Conservation (phyloP, 768 basidiomycete genomes). For the Flagelloscypha sp. region DNA sequence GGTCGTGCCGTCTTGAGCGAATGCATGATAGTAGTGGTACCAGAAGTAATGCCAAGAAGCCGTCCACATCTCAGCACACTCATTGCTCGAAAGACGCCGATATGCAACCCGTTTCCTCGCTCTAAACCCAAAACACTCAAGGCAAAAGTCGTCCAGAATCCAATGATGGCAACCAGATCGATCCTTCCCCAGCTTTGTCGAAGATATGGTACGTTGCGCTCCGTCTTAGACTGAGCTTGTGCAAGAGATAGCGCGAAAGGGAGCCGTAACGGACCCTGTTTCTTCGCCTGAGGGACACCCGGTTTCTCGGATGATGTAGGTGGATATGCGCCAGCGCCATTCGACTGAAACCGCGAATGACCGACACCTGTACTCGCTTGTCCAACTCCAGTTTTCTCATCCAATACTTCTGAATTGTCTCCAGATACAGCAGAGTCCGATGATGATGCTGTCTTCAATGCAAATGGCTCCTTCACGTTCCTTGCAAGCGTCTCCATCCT, state of each 20-base stretch:
- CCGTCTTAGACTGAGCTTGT: slow-evolving; percentile 46
- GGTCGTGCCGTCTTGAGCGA: slow-evolving; percentile 87
- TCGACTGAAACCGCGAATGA: no score
- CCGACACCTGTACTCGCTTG: no score
- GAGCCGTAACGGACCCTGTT: slow-evolving; percentile 39
- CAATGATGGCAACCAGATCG: slow-evolving; percentile 76
- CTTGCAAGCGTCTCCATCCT: no score
- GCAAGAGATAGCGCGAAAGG: slow-evolving; percentile 58
- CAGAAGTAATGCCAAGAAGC: slow-evolving; percentile 78
- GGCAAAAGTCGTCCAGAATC: slow-evolving; percentile 80
- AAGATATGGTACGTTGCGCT: slow-evolving; percentile 74
- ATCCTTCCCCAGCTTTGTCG: slow-evolving; percentile 90
- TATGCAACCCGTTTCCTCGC: slow-evolving; percentile 54
- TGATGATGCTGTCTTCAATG: no score
- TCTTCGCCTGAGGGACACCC: slow-evolving; percentile 14
- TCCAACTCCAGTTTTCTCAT: no score
- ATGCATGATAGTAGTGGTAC: slow-evolving; percentile 92
- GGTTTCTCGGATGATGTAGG: no score
- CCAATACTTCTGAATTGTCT: no score
- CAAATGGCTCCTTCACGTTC: no score
- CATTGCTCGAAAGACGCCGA: slow-evolving; percentile 84
- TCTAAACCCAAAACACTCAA: slow-evolving; percentile 67
- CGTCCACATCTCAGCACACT: slow-evolving; percentile 79
- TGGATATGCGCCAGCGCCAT: no score
- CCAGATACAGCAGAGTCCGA: no score